Evolutionary conservation across 257 asterid genomes (phyloP).

Genomic region (Solanum rostratum): DNA sequence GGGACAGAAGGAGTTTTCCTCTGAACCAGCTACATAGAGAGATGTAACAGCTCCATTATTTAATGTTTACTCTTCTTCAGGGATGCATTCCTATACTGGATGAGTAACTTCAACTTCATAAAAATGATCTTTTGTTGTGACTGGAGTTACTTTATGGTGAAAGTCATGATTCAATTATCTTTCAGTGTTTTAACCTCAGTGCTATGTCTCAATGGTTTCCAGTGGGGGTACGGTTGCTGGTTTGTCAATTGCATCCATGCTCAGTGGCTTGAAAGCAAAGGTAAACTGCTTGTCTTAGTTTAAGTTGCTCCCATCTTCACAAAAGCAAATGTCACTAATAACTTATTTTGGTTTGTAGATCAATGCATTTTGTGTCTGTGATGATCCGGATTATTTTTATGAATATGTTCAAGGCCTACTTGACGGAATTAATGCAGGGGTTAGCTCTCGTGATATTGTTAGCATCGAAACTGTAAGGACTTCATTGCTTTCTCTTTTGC

Average conservation of each 20-base stretch:
- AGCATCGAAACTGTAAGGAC: constrained; percentile 58
- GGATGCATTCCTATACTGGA: not conserved
- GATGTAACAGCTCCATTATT: not conserved
- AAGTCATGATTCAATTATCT: not conserved
- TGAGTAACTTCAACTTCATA: not conserved
- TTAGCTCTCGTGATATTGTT: constrained; percentile 66
- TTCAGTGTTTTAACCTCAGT: not conserved
- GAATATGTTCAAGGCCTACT: constrained; percentile 66
- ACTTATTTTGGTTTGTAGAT: constrained; percentile 32
- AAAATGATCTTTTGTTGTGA: not conserved
- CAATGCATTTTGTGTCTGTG: constrained; percentile 78
- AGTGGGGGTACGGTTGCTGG: constrained; percentile 99
- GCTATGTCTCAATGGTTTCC: constrained; percentile 17
- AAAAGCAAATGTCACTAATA: not conserved
- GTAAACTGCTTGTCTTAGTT: constrained; percentile 22
- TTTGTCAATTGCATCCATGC: constrained; percentile 61
- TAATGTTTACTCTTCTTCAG: not conserved
- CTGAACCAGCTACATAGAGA: not conserved
- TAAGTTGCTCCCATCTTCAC: not conserved
- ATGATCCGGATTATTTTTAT: constrained; percentile 84
- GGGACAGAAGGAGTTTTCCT: not conserved
- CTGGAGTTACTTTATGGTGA: not conserved
- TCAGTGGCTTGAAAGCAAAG: constrained; percentile 66
- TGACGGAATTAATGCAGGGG: constrained; percentile 74
- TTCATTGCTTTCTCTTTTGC: not conserved